Conservation (phyloP, 176 grass and related monocot species). For the Tillandsia leiboldiana region DNA sequence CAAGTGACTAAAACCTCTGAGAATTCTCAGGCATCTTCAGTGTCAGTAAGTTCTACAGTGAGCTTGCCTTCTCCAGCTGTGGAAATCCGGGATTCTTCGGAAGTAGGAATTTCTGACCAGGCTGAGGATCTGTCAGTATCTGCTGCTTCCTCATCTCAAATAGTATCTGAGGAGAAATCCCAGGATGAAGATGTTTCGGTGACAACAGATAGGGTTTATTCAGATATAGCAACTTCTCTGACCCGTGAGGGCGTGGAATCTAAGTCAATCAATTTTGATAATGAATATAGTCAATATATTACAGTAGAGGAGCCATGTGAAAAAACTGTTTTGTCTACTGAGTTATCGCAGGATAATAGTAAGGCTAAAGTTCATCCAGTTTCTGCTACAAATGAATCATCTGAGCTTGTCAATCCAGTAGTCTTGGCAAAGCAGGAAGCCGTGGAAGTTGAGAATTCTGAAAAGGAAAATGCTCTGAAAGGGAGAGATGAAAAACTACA, state of each 20-base stretch:
- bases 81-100: conserved; percentile 6
- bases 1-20: conserved; percentile 16
- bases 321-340: conserved; percentile 8
- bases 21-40: not conserved
- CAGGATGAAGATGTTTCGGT: conserved; percentile 7
- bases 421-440: conserved; percentile 24
- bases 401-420: conserved; percentile 12
- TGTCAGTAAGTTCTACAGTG: conserved; percentile 14
- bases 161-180: conserved; percentile 3
- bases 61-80: conserved; percentile 4
- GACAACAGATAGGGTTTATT: conserved; percentile 21
- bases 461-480: conserved; percentile 10
- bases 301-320: conserved; percentile 29
- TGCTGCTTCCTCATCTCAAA: conserved; percentile 18
- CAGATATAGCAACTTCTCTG: conserved; percentile 15
- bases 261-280: conserved; percentile 3
- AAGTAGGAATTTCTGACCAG: conserved; percentile 20
- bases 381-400: conserved; percentile 16
- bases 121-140: conserved; percentile 21
- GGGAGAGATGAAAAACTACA: conserved; percentile 15
- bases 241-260: conserved; percentile 13
- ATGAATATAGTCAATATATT: conserved; percentile 13
- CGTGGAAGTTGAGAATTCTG: conserved; percentile 7
- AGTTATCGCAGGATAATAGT: conserved; percentile 11
- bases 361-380: conserved; percentile 23